phyloP scores from a whole-genome alignment of 176 grass and related monocot species.

The Phragmites australis region DNA sequence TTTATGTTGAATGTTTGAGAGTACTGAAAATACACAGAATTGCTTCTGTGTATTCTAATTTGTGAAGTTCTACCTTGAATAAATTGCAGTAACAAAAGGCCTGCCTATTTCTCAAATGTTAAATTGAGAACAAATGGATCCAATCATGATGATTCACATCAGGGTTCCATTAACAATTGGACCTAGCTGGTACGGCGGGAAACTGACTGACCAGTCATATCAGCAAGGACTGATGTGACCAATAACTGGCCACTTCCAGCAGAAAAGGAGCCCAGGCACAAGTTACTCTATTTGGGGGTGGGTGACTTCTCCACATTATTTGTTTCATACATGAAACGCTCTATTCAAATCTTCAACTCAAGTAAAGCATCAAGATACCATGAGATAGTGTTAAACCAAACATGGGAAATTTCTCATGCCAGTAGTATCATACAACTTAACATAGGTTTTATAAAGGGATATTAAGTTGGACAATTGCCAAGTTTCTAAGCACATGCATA shows the following conservation, averaged over 20 bases:
- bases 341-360: neutral
- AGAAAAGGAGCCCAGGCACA: too few relatives aligned
- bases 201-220: too few relatives aligned
- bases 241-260: too few relatives aligned
- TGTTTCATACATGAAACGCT: neutral
- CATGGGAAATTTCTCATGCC: neutral
- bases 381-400: neutral
- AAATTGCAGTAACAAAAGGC: neutral
- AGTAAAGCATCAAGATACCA: neutral
- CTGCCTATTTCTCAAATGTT: neutral
- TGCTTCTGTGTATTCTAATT: neutral
- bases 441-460: neutral
- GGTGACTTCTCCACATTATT: too few relatives aligned
- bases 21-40: neutral
- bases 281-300: too few relatives aligned
- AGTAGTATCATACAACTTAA: conserved; percentile 23
- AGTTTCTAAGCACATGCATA: neutral
- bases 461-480: conserved; percentile 15
- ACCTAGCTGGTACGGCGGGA: too few relatives aligned
- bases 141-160: too few relatives aligned
- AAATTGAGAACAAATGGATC: neutral
- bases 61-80: neutral
- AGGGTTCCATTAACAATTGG: too few relatives aligned
- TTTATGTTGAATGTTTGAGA: neutral
- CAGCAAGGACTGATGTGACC: too few relatives aligned